Evolutionary conservation across 2,329 filamentous ascomycete genomes (phyloP).

Genomic region (Fusarium camptoceras): DNA sequence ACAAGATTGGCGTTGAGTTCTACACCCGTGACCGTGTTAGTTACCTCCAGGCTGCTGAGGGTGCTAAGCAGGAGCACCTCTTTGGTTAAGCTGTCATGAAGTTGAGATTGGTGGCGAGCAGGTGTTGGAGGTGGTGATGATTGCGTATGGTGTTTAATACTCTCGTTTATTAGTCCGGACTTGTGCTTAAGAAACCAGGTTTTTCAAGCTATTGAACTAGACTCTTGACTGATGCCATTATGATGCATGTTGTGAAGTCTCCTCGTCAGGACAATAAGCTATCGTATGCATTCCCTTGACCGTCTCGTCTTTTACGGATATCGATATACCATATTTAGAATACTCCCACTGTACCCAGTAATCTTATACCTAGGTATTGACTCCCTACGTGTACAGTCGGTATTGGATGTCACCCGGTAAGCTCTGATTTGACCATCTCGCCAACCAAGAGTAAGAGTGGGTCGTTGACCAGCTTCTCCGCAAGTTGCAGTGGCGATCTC

Average conservation of each 20-base stretch:
- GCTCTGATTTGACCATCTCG: conserved; percentile 39
- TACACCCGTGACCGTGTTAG: conserved; percentile 62
- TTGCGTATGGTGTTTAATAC: background rate
- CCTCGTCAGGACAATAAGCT: background rate
- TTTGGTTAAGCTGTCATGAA: conserved; percentile 35
- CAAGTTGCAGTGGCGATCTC: conserved; percentile 34
- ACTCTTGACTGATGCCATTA: background rate
- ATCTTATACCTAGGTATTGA: background rate
- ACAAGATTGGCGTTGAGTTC: conserved; percentile 62
- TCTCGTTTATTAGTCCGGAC: background rate
- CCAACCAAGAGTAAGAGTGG: conserved; percentile 37
- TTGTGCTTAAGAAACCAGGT: background rate
- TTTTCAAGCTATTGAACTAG: background rate
- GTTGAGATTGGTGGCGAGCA: background rate
- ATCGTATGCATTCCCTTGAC: background rate
- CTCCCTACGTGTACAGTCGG: conserved; percentile 19
- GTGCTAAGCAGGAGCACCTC: conserved; percentile 60
- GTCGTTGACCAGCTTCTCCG: conserved; percentile 32
- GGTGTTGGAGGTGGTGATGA: background rate
- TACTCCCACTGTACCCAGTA: background rate
- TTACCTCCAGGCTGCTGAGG: conserved; percentile 57
- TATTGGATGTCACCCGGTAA: conserved; percentile 19
- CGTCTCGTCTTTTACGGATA: background rate
- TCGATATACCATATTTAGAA: background rate
- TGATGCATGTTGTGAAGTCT: background rate